Evolutionary conservation across 768 basidiomycete genomes (phyloP).

Genomic region (Cystobasidium ongulense): DNA sequence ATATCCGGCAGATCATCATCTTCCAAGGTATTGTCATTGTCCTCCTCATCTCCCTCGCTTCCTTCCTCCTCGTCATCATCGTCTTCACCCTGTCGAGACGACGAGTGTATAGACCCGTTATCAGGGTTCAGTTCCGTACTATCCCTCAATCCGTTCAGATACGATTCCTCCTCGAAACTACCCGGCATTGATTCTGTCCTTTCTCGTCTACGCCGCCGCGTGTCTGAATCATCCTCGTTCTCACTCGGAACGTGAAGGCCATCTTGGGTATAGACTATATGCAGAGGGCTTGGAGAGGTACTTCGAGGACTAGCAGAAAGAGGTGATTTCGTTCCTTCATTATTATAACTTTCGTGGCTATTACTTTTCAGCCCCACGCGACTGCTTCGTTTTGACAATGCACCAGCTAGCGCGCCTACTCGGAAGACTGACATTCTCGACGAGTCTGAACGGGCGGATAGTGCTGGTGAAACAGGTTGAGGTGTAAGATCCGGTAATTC

Average conservation of each 20-base stretch:
- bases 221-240: neutral
- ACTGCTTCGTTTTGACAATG: neutral
- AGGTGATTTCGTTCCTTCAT: conserved; percentile 8
- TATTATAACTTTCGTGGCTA: neutral
- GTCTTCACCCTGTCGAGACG: neutral
- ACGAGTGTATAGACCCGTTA: neutral
- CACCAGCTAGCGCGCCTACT: conserved; percentile 12
- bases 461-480: conserved; percentile 83
- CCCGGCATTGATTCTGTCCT: conserved; percentile 35
- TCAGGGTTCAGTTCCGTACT: conserved; percentile 9
- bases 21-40: conserved; percentile 12
- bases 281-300: conserved; percentile 12
- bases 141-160: conserved; percentile 20
- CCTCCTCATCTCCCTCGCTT: conserved; percentile 8
- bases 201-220: neutral
- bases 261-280: neutral
- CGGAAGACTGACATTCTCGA: conserved; percentile 29
- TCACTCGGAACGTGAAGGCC: neutral
- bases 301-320: conserved; percentile 10
- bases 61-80: neutral
- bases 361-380: neutral
- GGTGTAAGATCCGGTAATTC: conserved; percentile 52
- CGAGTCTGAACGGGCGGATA: conserved; percentile 80
- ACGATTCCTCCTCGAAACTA: conserved; percentile 27
- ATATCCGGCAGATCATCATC: conserved; percentile 31